Evolutionary conservation across 1,139 yeast genomes (phyloP).

Genomic region (Groenewaldozyma sp.): DNA sequence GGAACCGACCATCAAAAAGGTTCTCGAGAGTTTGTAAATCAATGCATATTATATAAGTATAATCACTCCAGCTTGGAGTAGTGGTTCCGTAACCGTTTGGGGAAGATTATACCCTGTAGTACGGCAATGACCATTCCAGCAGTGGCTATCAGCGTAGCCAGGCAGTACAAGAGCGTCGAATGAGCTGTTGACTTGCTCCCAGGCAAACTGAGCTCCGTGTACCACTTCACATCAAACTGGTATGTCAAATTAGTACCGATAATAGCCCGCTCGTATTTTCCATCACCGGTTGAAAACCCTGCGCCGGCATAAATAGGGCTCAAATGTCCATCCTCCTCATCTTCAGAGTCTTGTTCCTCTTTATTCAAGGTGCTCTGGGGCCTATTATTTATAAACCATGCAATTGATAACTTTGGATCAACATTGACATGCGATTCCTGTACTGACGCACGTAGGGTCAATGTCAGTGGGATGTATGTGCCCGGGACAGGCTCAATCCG

Average conservation of each 20-base stretch:
- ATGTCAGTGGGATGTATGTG: slow-evolving; percentile 46
- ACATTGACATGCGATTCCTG: slow-evolving; percentile 64
- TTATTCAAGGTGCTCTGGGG: neutral
- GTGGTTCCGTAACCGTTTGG: slow-evolving; percentile 17
- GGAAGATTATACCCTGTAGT: slow-evolving; percentile 18
- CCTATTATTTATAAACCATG: slow-evolving; percentile 29
- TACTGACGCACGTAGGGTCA: slow-evolving; percentile 59
- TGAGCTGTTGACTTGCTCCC: slow-evolving; percentile 6
- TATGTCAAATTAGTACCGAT: slow-evolving; percentile 58
- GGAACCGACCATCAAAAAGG: slow-evolving; percentile 20
- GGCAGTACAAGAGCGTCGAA: slow-evolving; percentile 10
- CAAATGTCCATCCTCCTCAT: slow-evolving; percentile 28
- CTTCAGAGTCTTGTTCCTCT: neutral
- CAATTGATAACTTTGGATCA: slow-evolving; percentile 49
- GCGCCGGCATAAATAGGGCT: slow-evolving; percentile 36
- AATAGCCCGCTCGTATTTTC: slow-evolving; percentile 50
- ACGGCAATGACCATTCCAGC: slow-evolving; percentile 14
- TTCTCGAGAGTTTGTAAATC: slow-evolving; percentile 11
- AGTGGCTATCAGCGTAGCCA: slow-evolving; percentile 16
- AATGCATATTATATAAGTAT: slow-evolving; percentile 1
- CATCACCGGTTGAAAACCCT: slow-evolving; percentile 52
- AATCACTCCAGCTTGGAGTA: slow-evolving; percentile 15
- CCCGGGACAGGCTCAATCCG: slow-evolving; percentile 34
- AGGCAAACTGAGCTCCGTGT: slow-evolving; percentile 13
- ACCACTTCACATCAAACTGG: slow-evolving; percentile 55